A percentile compares a stretch with the other conserved stretches of the same genome.
Conservation (phyloP, 2,329 filamentous ascomycete genomes). For the Colletotrichum sp. region DNA sequence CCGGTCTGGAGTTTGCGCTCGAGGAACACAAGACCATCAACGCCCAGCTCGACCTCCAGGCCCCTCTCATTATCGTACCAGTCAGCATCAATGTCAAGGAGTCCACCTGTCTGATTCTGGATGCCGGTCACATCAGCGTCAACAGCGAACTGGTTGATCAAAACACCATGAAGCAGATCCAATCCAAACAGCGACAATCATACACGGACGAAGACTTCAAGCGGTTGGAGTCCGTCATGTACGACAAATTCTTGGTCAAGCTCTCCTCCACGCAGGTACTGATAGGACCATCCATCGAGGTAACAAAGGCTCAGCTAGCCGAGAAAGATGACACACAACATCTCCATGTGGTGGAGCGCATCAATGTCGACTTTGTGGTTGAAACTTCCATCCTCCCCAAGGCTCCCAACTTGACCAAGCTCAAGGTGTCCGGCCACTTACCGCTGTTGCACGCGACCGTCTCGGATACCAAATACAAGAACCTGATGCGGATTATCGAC, state of each 20-base stretch:
- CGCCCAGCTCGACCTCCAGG: slow-evolving; percentile 92
- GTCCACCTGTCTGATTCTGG: slow-evolving; percentile 89
- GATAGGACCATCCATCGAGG: slow-evolving; percentile 91
- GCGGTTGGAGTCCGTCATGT: slow-evolving; percentile 90
- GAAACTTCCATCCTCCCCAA: slow-evolving; percentile 97
- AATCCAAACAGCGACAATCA: slow-evolving; percentile 85
- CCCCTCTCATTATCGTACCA: slow-evolving; percentile 93
- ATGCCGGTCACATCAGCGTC: slow-evolving; percentile 94
- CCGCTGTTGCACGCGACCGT: slow-evolving; percentile 90
- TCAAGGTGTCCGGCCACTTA: slow-evolving; percentile 88
- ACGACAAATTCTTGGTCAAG: slow-evolving; percentile 94
- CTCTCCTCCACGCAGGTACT: slow-evolving; percentile 93
- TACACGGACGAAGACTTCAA: slow-evolving; percentile 91
- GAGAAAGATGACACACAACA: slow-evolving; percentile 71
- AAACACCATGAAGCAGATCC: slow-evolving; percentile 85
- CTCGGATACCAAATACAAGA: slow-evolving; percentile 97
- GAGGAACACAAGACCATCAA: slow-evolving; percentile 99
- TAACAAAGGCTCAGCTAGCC: slow-evolving; percentile 82
- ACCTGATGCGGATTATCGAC: slow-evolving; percentile 93
- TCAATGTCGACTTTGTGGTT: slow-evolving; percentile 97
- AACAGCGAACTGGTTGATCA: slow-evolving; percentile 94
- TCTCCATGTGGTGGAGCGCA: slow-evolving; percentile 91
- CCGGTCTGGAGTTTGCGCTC: slow-evolving; percentile 92
- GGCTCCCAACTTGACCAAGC: slow-evolving; percentile 88
- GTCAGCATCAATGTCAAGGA: slow-evolving; percentile 85